Conservation (phyloP, 2,329 filamentous ascomycete species). For the Nannizzia gypsea region DNA sequence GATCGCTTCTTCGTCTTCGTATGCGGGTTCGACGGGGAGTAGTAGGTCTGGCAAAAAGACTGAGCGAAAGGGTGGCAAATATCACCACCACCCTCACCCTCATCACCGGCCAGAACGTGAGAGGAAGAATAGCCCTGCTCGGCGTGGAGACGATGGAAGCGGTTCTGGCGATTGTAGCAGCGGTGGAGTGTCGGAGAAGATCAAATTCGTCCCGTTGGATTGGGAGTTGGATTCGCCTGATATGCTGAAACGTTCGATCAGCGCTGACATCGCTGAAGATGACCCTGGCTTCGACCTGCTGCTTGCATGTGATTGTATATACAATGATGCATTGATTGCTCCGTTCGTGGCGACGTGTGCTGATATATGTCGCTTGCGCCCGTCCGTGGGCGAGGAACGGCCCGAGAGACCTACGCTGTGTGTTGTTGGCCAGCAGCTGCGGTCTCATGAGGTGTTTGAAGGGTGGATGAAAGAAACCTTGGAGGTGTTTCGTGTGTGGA, state of each 20-base stretch:
- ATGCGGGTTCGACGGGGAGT: not conserved
- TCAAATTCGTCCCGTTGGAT: slow-evolving; percentile 56
- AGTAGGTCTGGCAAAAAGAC: not conserved
- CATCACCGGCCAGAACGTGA: not conserved
- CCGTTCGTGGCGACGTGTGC: slow-evolving; percentile 73
- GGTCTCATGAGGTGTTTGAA: slow-evolving; percentile 75
- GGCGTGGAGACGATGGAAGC: not conserved
- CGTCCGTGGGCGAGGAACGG: slow-evolving; percentile 9
- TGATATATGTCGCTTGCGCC: slow-evolving; percentile 56
- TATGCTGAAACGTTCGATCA: slow-evolving; percentile 23
- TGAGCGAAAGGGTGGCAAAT: not conserved
- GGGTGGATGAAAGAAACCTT: slow-evolving; percentile 63
- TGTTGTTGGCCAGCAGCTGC: slow-evolving; percentile 77
- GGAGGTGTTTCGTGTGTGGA: slow-evolving; percentile 59
- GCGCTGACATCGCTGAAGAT: slow-evolving; percentile 14
- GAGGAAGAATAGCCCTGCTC: not conserved
- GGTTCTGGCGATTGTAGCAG: no score
- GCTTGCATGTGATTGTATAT: slow-evolving; percentile 86
- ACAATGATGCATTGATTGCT: slow-evolving; percentile 74
- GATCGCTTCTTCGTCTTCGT: not conserved
- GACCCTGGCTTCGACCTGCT: slow-evolving; percentile 54
- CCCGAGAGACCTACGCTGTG: slow-evolving; percentile 50
- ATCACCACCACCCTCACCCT: not conserved
- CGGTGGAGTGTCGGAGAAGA: slow-evolving; percentile 21
- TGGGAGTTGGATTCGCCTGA: slow-evolving; percentile 56